These are phyloP conservation scores for Trichoderma aggressivum DNA, from an alignment of 2,329 filamentous ascomycete species.

Conservation along the genomic window DNA sequence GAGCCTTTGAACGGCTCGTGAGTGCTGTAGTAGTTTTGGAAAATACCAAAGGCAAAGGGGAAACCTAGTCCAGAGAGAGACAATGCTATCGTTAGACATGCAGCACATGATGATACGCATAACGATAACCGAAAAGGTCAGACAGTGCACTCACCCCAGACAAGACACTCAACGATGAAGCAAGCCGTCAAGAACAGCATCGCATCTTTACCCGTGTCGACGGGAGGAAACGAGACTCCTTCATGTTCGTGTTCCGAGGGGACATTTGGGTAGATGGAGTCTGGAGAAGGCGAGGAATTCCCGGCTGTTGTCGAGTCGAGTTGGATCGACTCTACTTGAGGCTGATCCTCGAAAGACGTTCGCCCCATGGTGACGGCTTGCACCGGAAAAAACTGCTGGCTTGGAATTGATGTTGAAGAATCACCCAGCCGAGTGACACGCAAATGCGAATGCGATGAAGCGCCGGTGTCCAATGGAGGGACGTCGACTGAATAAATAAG, in stretches of 20 bases:
- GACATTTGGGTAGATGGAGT: neutral
- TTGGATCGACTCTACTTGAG: neutral
- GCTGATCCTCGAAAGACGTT: neutral
- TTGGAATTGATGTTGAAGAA: neutral
- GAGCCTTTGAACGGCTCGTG: slow-evolving; percentile 52
- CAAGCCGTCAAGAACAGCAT: slow-evolving; percentile 34
- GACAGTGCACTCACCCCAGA: slow-evolving; percentile 29
- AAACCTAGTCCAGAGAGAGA: slow-evolving; percentile 46
- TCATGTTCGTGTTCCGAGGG: slow-evolving; percentile 19
- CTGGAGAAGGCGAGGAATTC: neutral
- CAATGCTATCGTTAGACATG: neutral
- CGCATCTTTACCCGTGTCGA: slow-evolving; percentile 34
- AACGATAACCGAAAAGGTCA: neutral
- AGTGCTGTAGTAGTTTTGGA: slow-evolving; percentile 61
- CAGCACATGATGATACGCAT: neutral
- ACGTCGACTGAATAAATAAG: neutral
- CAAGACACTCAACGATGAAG: slow-evolving; percentile 34
- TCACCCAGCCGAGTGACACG: neutral
- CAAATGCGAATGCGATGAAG: neutral
- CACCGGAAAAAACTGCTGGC: neutral
- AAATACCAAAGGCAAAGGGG: slow-evolving; percentile 62
- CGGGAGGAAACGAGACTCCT: slow-evolving; percentile 29
- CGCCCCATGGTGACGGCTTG: neutral
- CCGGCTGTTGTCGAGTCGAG: neutral
- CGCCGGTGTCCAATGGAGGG: neutral